Conservation (phyloP, 108 stramenopile genomes). For the Nitzschia palea region DNA sequence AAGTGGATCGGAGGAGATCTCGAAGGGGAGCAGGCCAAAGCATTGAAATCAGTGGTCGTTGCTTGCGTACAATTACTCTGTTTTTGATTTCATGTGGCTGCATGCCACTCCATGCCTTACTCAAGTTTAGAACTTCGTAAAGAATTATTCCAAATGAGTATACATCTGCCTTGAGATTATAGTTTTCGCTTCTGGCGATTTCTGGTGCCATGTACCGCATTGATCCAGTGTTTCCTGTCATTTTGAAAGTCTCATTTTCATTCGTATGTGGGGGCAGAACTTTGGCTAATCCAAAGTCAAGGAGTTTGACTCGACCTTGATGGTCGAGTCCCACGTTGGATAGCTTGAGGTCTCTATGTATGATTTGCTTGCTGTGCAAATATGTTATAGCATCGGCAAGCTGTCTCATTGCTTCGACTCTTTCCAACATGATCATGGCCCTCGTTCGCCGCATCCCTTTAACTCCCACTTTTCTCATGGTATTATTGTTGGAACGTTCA, state of each 20-base stretch:
- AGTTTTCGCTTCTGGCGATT: conserved; percentile 38
- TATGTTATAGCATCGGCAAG: conserved; percentile 31
- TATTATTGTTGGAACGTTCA: background rate
- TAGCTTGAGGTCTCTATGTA: conserved; percentile 36
- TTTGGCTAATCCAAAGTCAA: conserved; percentile 47
- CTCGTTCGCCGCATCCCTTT: conserved; percentile 3
- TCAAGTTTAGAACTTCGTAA: conserved; percentile 41
- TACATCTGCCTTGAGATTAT: conserved; percentile 50
- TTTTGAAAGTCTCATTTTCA: conserved; percentile 28
- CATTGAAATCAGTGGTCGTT: conserved; percentile 29
- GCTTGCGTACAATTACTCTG: conserved; percentile 13
- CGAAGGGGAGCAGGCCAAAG: conserved; percentile 31
- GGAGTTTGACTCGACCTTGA: conserved; percentile 24
- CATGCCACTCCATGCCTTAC: conserved; percentile 26
- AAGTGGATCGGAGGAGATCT: conserved; percentile 29
- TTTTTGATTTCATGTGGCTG: conserved; percentile 18
- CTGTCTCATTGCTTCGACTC: conserved; percentile 9
- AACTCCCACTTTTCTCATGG: background rate
- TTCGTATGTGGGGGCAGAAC: conserved; percentile 20
- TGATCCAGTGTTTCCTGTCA: conserved; percentile 32
- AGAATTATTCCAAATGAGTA: conserved; percentile 54
- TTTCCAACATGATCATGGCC: conserved; percentile 8
- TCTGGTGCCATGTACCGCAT: conserved; percentile 60
- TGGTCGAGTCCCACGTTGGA: conserved; percentile 35
- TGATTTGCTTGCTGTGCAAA: conserved; percentile 23